A percentile compares a stretch with the other conserved stretches of the same genome.
phyloP scores from a whole-genome alignment of 495 filamentous ascomycete species.

The Penicillium bovifimosum region DNA sequence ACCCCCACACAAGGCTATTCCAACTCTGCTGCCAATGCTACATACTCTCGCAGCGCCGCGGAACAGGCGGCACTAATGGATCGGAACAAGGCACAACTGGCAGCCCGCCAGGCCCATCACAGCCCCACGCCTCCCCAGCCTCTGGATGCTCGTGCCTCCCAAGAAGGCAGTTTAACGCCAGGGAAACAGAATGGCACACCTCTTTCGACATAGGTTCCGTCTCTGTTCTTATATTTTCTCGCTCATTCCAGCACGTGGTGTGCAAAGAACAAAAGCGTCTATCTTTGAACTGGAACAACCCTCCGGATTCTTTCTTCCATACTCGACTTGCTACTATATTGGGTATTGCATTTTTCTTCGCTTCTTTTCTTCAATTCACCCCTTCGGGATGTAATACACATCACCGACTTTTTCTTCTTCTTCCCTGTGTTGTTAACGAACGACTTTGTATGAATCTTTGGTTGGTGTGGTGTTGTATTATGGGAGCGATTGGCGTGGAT shows the following conservation, averaged over 20 bases:
- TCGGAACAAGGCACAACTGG: slow-evolving; percentile 41
- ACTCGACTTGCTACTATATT: neutral
- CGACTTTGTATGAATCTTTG: slow-evolving; percentile 7
- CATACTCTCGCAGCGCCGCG: slow-evolving; percentile 39
- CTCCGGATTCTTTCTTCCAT: neutral
- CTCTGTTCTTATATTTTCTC: neutral
- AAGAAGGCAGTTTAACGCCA: slow-evolving; percentile 38
- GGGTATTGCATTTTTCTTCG: neutral
- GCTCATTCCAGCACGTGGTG: neutral
- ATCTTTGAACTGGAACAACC: neutral
- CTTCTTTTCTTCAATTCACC: neutral
- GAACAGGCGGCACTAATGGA: slow-evolving; percentile 46
- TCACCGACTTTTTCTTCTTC: neutral
- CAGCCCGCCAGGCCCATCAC: slow-evolving; percentile 29
- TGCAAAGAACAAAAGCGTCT: neutral
- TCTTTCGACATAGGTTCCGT: slow-evolving; percentile 24
- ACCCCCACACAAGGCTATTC: slow-evolving; percentile 35
- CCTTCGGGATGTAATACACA: neutral
- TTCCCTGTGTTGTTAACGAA: slow-evolving; percentile 23
- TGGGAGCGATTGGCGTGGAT: slow-evolving; percentile 22
- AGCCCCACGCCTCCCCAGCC: slow-evolving; percentile 41
- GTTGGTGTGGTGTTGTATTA: slow-evolving; percentile 11
- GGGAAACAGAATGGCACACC: slow-evolving; percentile 42
- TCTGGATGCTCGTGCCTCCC: slow-evolving; percentile 22
- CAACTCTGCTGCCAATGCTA: slow-evolving; percentile 37